Evolutionary conservation across 1,139 yeast genomes (phyloP), one percentile per base, ranked within the genome.

Genomic region (Geotrichum cucujoidarum): DNA sequence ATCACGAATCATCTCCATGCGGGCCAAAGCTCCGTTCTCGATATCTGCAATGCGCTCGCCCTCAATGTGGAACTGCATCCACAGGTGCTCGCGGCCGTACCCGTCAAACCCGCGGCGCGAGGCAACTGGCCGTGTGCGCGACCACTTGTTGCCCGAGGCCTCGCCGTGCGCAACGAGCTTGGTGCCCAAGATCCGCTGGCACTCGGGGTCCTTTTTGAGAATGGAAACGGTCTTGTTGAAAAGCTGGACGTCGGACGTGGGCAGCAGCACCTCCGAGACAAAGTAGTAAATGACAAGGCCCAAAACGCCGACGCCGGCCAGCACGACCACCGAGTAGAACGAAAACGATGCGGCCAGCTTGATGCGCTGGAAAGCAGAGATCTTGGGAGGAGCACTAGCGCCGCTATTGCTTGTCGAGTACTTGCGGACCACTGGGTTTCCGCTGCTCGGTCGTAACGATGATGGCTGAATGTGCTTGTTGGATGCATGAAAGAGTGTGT

Each of bases 221-320:
- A 86, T 69, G 32, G 79, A 76, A 29, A 89, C 89, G 1, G 95
- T 95, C 58, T 87, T 78, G 68, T 89, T 89, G 71, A 89, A 89
- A 2, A 95, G 80, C 56, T 83, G 83, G 1, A 95, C 90, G 62
- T 89, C 97, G 22, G 95, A 95, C 0, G 95, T 82, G 7, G 97
- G 96, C 49, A 90, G 76, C 56, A 88, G 78, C 36, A 89, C 69
- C 62, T 89, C 97, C 2, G 85, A 75, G 16, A 85, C 76, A 32
- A 89, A 78, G 55, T 87, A 74, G 65, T 87, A 89, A 2, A 87
- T 71, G 30, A 89, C 95, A 25, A 88, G 72, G 1, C 85, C 71
- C 3, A 81, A 71, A 20, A 78, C 69, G 13, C 78, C 83, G 2
- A 77, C 59, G 1, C 82, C 84, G 3, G 74, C 80, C 27, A 77